phyloP scores from a whole-genome alignment of 148 eudicot species.

The Silene uniflora region DNA sequence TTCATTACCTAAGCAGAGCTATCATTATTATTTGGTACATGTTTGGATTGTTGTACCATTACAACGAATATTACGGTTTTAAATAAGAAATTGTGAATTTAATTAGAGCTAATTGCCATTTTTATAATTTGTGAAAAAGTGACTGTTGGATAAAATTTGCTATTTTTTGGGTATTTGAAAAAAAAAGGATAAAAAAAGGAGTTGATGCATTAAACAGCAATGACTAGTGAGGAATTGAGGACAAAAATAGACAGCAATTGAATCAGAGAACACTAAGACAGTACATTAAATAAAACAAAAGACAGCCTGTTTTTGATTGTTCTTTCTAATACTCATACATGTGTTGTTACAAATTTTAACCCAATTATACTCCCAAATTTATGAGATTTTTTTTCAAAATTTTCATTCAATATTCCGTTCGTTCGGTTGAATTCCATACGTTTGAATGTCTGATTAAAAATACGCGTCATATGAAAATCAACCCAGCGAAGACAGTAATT shows the following conservation, averaged over 20 bases:
- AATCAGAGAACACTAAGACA: slow-evolving; percentile 36
- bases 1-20: too few species aligned
- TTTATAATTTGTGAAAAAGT: background rate
- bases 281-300: slow-evolving; percentile 38
- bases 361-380: slow-evolving; percentile 2
- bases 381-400: background rate
- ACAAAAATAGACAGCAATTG: slow-evolving; percentile 34
- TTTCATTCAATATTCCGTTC: background rate
- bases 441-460: too few species aligned
- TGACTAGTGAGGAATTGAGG: slow-evolving; percentile 27
- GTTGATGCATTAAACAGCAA: slow-evolving; percentile 26
- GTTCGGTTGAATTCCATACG: too few species aligned
- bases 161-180: slow-evolving; percentile 1
- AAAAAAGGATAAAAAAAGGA: background rate
- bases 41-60: too few species aligned
- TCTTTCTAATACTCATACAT: slow-evolving; percentile 22
- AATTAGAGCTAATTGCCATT: background rate
- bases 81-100: too few species aligned
- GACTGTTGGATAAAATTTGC: slow-evolving; percentile 9
- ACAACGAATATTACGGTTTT: too few species aligned
- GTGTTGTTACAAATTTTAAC: slow-evolving; percentile 24
- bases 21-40: too few species aligned
- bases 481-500: too few species aligned
- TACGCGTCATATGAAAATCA: too few species aligned
- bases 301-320: slow-evolving; percentile 38